These are phyloP conservation scores for Pelargonium cotyledonis DNA, from an alignment of 441 rosid species.

Conservation along the genomic window DNA sequence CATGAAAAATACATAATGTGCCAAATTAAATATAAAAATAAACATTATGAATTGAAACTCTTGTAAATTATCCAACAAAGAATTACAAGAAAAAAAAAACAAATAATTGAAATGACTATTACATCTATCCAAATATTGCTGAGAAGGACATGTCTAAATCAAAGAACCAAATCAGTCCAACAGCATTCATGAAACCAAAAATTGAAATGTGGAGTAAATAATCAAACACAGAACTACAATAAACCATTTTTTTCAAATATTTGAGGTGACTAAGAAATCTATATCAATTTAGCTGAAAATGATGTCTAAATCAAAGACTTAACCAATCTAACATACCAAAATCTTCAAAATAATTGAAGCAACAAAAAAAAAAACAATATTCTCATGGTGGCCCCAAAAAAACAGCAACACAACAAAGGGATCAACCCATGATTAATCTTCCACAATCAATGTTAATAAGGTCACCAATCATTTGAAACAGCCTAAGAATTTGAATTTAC, in stretches of 20 bases:
- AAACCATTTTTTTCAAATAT: no score
- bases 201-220: neutral
- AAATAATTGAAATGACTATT: neutral
- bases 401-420: neutral
- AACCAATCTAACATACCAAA: neutral
- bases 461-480: neutral
- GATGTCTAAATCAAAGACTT: no score
- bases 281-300: no score
- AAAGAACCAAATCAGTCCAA: neutral
- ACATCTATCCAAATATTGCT: neutral
- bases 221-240: no score
- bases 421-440: neutral
- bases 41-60: neutral
- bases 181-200: neutral
- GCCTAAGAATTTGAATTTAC: neutral
- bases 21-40: neutral
- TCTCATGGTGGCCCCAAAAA: no score
- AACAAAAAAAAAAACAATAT: neutral
- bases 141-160: neutral
- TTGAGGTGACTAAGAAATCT: no score
- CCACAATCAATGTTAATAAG: neutral
- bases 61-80: neutral
- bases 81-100: neutral
- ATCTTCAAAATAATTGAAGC: neutral
- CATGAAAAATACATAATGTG: neutral